Base-by-base conservation (phyloP, 345 rosid species). In the Populus ilicifolia region DNA sequence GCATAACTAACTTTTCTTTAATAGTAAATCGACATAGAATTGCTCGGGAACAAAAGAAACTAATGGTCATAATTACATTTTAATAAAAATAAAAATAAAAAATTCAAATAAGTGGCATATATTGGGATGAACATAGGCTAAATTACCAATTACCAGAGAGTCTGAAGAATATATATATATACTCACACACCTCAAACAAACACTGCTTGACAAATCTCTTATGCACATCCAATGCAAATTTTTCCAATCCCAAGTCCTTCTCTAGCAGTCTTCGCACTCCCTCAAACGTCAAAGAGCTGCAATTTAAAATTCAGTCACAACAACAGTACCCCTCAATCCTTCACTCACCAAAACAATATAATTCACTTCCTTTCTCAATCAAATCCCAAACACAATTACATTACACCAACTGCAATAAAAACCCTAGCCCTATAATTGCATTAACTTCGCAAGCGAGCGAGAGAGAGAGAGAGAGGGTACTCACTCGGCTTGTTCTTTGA, bases 231-330 rank as follows among this genome's bases (percentile, higher is more conserved):
- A 96, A 79, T 16, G 91, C 91, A 82, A 67, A 84, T 74, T 73
- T 80, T 73, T 89, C 90, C 82, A 96, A 78, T 69, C 89, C 91
- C 82, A 96, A 73, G 81, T 91, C 94, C 85, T 90, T 87, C 92
- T 96, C 99, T 62, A 96, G 67, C 76, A 93, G 67, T 79, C 97
- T 88, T 77, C 99, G 86, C 70, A 92, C 96, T 54, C 94, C 93
- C 88, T 87, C 96, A 56, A 93, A 87, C 8, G 93, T 96, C 85
- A 93, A 82, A 2, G 86, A 86, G 74, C 99, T 92, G 86, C 85
- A 85, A 38, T 20, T 43, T 70, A 62, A 67, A 52, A 59, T 59
- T 10, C 18, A 67, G 4, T 23, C n/a, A 59, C 16, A 38, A 4
- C 12, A 29, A 13, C 33, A 46, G 7, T 14, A 20, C 38, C 43